These are phyloP conservation scores for Colletotrichum sp. DNA, from an alignment of 2,329 filamentous ascomycete species.

Conservation along the genomic window DNA sequence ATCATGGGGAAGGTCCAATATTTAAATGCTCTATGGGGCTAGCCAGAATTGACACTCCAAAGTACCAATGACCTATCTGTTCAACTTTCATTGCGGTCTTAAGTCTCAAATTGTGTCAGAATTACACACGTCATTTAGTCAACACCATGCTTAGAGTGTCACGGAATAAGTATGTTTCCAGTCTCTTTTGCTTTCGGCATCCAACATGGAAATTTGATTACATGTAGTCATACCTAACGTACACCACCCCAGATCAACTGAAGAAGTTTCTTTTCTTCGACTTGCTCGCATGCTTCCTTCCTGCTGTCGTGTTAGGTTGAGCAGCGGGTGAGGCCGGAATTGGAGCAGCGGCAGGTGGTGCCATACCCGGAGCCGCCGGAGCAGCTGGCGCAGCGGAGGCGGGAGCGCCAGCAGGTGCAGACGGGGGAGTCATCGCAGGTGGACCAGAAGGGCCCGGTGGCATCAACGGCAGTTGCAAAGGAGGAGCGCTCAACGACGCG, in stretches of 20 bases:
- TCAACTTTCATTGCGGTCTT: background rate
- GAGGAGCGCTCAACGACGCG: constrained; percentile 18
- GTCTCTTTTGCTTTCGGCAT: background rate
- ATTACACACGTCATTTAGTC: background rate
- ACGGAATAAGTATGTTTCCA: background rate
- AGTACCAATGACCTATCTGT: background rate
- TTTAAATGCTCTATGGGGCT: too few relatives aligned
- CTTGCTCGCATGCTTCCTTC: background rate
- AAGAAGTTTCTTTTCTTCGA: background rate
- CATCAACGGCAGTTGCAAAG: background rate
- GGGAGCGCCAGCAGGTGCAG: background rate
- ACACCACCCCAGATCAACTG: background rate
- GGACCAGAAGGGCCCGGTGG: background rate
- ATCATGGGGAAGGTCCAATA: too few relatives aligned
- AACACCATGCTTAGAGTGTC: rapidly evolving
- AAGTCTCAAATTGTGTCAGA: background rate
- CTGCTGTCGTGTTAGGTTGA: background rate
- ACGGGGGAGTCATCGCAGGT: background rate
- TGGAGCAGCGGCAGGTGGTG: background rate
- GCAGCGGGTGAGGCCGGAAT: background rate
- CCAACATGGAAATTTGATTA: background rate
- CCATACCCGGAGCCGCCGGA: background rate
- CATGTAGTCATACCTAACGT: background rate
- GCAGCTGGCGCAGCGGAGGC: background rate
- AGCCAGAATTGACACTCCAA: too few relatives aligned